Percentiles rank a stretch among this genome's conserved stretches.
Evolutionary conservation across 805 yeast genomes (phyloP).

Genomic region (Candida arabinofermentans): DNA sequence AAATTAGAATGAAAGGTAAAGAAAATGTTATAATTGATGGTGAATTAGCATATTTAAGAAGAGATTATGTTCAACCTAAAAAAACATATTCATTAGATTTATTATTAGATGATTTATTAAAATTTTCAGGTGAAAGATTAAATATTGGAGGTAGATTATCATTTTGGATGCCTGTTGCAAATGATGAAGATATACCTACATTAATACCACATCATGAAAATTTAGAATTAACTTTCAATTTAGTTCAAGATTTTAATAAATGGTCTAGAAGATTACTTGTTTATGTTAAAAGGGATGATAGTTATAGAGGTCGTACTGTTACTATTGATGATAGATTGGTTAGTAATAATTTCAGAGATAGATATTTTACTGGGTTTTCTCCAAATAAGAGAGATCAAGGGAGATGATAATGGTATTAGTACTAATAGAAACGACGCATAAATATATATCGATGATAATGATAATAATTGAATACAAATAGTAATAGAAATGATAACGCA

Average conservation of each 20-base stretch:
- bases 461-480: no score
- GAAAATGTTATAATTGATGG: slow-evolving; percentile 77
- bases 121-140: slow-evolving; percentile 67
- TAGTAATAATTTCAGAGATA: slow-evolving; percentile 62
- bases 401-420: not conserved
- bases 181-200: slow-evolving; percentile 60
- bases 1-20: slow-evolving; percentile 61
- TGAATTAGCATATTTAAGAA: slow-evolving; percentile 66
- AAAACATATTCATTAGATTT: slow-evolving; percentile 81
- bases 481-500: no score
- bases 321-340: slow-evolving; percentile 42
- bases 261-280: slow-evolving; percentile 90
- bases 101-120: slow-evolving; percentile 71
- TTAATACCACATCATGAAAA: slow-evolving; percentile 75
- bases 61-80: slow-evolving; percentile 88
- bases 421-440: not conserved
- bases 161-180: slow-evolving; percentile 98
- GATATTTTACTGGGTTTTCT: slow-evolving; percentile 66
- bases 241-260: slow-evolving; percentile 85
- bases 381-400: slow-evolving; percentile 22
- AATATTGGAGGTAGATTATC: slow-evolving; percentile 77
- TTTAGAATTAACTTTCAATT: slow-evolving; percentile 63
- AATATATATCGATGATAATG: no score
- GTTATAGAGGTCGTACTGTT: slow-evolving; percentile 45
- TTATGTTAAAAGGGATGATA: slow-evolving; percentile 59